phyloP scores from a whole-genome alignment of 805 yeast species.

The Candida caryicola region DNA sequence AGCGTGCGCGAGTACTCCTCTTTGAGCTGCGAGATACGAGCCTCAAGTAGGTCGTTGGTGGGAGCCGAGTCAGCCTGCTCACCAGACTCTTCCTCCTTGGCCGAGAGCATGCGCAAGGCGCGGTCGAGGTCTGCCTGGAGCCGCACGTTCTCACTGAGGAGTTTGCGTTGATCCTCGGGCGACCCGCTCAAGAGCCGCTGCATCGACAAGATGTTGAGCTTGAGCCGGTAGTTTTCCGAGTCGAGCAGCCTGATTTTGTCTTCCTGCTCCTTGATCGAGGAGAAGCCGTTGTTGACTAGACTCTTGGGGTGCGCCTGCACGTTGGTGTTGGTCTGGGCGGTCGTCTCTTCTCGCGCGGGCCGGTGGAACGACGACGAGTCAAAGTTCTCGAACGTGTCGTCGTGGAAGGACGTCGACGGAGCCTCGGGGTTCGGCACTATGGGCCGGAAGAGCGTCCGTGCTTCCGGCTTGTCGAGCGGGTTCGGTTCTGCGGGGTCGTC shows the following conservation, averaged over 20 bases:
- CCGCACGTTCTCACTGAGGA: slow-evolving; percentile 20
- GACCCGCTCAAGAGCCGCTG: slow-evolving; percentile 20
- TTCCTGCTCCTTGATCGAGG: slow-evolving; percentile 23
- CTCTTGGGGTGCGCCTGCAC: slow-evolving; percentile 2
- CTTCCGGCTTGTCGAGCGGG: slow-evolving; percentile 1
- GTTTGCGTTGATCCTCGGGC: slow-evolving; percentile 20
- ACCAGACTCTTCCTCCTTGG: not conserved
- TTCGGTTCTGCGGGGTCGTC: not conserved
- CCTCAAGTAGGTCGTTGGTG: not conserved
- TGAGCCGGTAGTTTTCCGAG: slow-evolving; percentile 23
- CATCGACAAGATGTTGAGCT: slow-evolving; percentile 23
- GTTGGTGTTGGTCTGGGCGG: not conserved
- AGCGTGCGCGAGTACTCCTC: not conserved
- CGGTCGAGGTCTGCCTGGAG: slow-evolving; percentile 7
- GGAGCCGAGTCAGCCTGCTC: slow-evolving; percentile 3
- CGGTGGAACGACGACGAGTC: slow-evolving; percentile 3
- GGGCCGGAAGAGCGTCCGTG: slow-evolving; percentile 11
- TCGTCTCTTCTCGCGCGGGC: not conserved
- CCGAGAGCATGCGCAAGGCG: not conserved
- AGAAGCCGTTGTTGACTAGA: slow-evolving; percentile 9
- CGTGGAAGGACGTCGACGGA: slow-evolving; percentile 7
- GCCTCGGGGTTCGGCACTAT: slow-evolving; percentile 8
- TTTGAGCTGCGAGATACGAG: not conserved
- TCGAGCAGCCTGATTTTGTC: slow-evolving; percentile 16
- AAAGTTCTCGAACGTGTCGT: slow-evolving; percentile 7